Evolutionary conservation across 768 basidiomycete species (phyloP).

Genomic region (Chalciporus piperatus): DNA sequence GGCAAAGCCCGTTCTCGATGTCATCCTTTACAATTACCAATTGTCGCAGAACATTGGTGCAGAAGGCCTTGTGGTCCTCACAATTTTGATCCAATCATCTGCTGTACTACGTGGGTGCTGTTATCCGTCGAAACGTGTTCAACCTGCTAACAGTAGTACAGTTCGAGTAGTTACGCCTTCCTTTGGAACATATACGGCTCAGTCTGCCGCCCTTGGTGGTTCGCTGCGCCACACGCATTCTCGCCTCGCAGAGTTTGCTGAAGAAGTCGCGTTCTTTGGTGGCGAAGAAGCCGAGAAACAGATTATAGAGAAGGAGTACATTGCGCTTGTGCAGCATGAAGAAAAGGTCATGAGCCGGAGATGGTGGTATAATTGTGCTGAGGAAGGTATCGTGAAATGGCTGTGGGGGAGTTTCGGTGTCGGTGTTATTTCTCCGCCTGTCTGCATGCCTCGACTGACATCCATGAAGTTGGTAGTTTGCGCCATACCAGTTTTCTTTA

Average conservation of each 20-base stretch:
- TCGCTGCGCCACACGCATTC: slow-evolving; percentile 91
- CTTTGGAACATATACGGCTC: slow-evolving; percentile 87
- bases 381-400: slow-evolving; percentile 97
- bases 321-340: slow-evolving; percentile 80
- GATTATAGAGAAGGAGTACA: slow-evolving; percentile 86
- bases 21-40: slow-evolving; percentile 94
- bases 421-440: slow-evolving; percentile 28
- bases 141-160: slow-evolving; percentile 30
- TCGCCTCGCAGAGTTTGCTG: slow-evolving; percentile 82
- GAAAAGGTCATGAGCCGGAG: slow-evolving; percentile 72
- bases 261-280: slow-evolving; percentile 85
- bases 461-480: slow-evolving; percentile 70
- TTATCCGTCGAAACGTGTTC: background rate
- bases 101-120: slow-evolving; percentile 72
- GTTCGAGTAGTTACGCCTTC: slow-evolving; percentile 88
- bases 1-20: slow-evolving; percentile 90
- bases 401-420: slow-evolving; percentile 95
- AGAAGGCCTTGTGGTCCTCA: slow-evolving; percentile 82
- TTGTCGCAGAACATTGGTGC: slow-evolving; percentile 92
- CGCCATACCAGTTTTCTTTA: slow-evolving; percentile 92
- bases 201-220: slow-evolving; percentile 85
- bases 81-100: slow-evolving; percentile 79
- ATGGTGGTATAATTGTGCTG: slow-evolving; percentile 89
- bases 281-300: slow-evolving; percentile 91
- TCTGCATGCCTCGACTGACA: slow-evolving; percentile 5